Base-by-base conservation (phyloP, 2,329 filamentous ascomycete genomes). In the Cercospora citrullina region DNA sequence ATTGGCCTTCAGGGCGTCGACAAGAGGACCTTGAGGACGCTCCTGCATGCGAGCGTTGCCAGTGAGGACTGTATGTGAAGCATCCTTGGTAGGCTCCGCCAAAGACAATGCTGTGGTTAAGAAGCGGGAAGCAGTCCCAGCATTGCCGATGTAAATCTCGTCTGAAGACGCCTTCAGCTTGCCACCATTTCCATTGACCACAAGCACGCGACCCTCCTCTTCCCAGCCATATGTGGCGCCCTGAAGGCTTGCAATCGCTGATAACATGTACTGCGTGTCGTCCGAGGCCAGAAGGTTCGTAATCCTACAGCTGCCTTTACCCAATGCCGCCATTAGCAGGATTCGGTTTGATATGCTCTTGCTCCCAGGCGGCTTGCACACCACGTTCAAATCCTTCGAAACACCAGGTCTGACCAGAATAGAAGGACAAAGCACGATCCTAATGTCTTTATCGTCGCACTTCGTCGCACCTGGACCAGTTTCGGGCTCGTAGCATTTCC, bases 261-360 rank as follows among this genome's bases (percentile, higher is more conserved):
- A 93, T 55, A 99, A 84, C 95, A 99, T 99, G 80, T 92, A 95
- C 79, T 98, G 93, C 0, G 94, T 97, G 77, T 99, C 95, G 75
- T 98, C 95, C 0, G 95, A 98, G 80, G 97, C 94, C 10, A 99
- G 86, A 33, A 99, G 84, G 75, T 99, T 98, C 79, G 88, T 94
- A 79, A 99, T 91, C 45, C 91, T 90, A 77, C 94, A 97, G 28
- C 90, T 89, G 18, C 95, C 95, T 65, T 88, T 87, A 36, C 94
- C 93, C 33, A 99, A 88, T 12, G 95, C 95, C 55, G 95, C 95
- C 62, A 99, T 86, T n/a, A 99, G 88, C 45, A 99, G 86, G 36
- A 96, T 94, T 55, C 95, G 89, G 80, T 99, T 99, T 0, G 95
- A 99, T 67, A 99, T 93, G 79, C 94, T 97, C 84, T 99, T 99